Percentiles rank a stretch among this genome's conserved stretches.
phyloP scores from a whole-genome alignment of 2,329 filamentous ascomycete genomes.

The Colletotrichum incanum region DNA sequence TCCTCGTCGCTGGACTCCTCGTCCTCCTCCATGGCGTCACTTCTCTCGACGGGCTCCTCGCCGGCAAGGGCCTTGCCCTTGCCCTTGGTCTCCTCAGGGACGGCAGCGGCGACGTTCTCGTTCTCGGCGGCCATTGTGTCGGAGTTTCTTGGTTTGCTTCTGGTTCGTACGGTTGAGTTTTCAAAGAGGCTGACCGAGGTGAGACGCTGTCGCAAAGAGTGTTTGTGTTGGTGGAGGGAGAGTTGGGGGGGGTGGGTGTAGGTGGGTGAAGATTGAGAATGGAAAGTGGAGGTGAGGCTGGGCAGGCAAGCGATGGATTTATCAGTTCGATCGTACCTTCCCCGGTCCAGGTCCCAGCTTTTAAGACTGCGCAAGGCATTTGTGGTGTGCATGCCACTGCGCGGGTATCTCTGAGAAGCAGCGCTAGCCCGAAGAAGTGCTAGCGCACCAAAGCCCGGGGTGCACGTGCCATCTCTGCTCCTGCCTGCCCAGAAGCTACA shows the following conservation, averaged over 20 bases:
- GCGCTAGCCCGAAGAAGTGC: constrained; percentile 22
- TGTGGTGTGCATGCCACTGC: constrained; percentile 28
- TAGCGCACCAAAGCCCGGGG: constrained; percentile 12
- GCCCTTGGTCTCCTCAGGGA: constrained; percentile 77
- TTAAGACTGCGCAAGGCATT: constrained; percentile 28
- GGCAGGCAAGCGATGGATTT: constrained; percentile 35
- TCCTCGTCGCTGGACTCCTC: constrained; percentile 82
- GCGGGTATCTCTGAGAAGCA: constrained; percentile 21
- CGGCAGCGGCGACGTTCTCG: constrained; percentile 59
- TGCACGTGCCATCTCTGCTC: constrained; percentile 27
- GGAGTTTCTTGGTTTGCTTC: not conserved
- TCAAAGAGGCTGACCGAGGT: constrained; percentile 4
- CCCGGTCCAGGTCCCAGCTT: constrained; percentile 36
- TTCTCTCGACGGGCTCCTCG: constrained; percentile 65
- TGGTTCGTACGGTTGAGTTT: constrained; percentile 43
- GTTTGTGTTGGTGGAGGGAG: constrained; percentile 14
- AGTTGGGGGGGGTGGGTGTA: constrained; percentile 13
- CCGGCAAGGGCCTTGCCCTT: constrained; percentile 85
- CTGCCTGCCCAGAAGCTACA: constrained; percentile 7
- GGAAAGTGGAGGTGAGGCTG: constrained; percentile 34
- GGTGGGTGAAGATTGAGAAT: constrained; percentile 35
- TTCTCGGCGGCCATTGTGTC: constrained; percentile 66
- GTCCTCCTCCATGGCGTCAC: constrained; percentile 81
- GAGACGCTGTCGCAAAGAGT: constrained; percentile 5
- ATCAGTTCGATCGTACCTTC: constrained; percentile 42